Evolutionary conservation across 768 basidiomycete species (phyloP).

Genomic region (Lepiota subincarnata): DNA sequence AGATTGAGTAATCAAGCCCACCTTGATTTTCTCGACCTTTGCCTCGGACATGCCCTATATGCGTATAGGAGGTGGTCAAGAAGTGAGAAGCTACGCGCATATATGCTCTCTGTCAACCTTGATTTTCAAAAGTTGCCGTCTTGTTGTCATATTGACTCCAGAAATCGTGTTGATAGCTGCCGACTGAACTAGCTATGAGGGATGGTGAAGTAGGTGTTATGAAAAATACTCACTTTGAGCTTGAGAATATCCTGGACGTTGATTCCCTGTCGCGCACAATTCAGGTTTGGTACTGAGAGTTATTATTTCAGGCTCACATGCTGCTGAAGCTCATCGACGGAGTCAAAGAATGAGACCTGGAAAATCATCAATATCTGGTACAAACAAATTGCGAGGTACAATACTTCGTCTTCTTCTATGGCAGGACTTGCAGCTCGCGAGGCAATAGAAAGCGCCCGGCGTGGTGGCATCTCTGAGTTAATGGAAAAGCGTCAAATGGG

Average conservation of each 20-base stretch:
- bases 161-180: constrained; percentile 83
- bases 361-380: not conserved
- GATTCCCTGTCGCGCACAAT: constrained; percentile 60
- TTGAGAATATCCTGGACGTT: constrained; percentile 95
- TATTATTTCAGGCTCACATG: constrained; percentile 44
- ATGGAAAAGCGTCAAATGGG: not conserved
- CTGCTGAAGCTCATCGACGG: constrained; percentile 80
- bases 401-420: constrained; percentile 40
- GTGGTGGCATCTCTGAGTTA: constrained; percentile 38
- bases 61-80: constrained; percentile 1
- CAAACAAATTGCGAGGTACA: not conserved
- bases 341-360: constrained; percentile 66
- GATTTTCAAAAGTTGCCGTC: constrained; percentile 87
- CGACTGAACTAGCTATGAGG: constrained; percentile 36
- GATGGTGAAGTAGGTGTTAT: constrained; percentile 5
- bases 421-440: constrained; percentile 49
- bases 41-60: constrained; percentile 90
- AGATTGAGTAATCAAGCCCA: not conserved
- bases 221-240: constrained; percentile 61
- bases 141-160: constrained; percentile 88
- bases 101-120: constrained; percentile 51
- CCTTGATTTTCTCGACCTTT: constrained; percentile 95
- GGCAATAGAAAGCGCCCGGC: constrained; percentile 47
- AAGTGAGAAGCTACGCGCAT: constrained; percentile 11
- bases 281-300: constrained; percentile 3